phyloP scores from a whole-genome alignment of 164 flowering plant species.

The Piper betle region DNA sequence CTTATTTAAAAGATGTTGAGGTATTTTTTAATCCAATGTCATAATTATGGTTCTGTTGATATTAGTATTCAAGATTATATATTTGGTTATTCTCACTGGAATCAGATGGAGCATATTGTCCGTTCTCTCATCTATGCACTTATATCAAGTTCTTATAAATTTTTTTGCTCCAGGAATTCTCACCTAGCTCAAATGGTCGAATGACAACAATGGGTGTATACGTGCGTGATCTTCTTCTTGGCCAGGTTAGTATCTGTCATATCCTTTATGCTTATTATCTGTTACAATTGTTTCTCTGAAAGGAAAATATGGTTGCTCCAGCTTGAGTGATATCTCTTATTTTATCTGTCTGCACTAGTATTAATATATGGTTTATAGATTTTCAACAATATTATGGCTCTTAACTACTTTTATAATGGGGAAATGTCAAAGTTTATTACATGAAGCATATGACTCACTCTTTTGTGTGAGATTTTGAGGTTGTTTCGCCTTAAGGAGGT shows the following conservation, averaged over 20 bases:
- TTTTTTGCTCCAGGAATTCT: slow-evolving; percentile 55
- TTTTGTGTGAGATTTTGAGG: slow-evolving; percentile 7
- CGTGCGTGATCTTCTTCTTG: slow-evolving; percentile 93
- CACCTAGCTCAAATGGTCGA: slow-evolving; percentile 83
- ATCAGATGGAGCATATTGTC: neutral
- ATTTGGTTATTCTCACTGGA: neutral
- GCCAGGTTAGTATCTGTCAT: slow-evolving; percentile 55
- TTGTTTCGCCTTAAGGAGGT: slow-evolving; percentile 6
- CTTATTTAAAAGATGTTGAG: slow-evolving; percentile 84
- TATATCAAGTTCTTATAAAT: neutral
- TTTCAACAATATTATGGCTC: neutral
- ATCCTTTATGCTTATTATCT: neutral
- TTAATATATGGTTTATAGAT: neutral
- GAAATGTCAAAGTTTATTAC: slow-evolving; percentile 4
- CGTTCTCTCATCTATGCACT: neutral
- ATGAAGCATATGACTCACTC: slow-evolving; percentile 7
- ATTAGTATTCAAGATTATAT: neutral
- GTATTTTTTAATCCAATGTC: slow-evolving; percentile 15
- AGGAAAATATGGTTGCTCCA: neutral
- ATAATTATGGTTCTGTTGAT: too few species aligned
- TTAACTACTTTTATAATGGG: neutral
- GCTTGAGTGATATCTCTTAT: neutral
- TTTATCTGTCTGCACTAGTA: neutral
- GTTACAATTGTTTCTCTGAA: too few species aligned
- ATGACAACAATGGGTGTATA: slow-evolving; percentile 94